Conservation (phyloP, 1,284 basidiomycete species). For the Malassezia sp. region DNA sequence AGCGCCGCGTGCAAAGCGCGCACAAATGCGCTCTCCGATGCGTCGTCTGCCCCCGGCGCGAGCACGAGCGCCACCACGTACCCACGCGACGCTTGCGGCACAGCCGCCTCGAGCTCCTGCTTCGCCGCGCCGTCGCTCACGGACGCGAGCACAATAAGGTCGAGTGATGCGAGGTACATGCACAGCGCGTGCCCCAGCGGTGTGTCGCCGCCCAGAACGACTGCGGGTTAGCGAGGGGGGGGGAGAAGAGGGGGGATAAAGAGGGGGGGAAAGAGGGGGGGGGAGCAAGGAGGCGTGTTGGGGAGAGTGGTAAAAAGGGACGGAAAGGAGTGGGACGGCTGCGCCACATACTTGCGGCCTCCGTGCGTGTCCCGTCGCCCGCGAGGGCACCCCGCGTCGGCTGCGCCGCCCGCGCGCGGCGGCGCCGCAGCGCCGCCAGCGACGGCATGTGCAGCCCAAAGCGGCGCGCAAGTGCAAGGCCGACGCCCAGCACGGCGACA, state of each 20-base stretch:
- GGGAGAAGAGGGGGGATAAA: neutral
- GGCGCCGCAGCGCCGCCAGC: no score
- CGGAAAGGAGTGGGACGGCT: neutral
- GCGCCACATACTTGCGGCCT: no score
- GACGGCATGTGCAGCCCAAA: no score
- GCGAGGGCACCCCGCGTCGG: neutral
- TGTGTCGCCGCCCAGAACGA: conserved; percentile 42
- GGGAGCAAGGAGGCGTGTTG: no score
- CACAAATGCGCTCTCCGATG: conserved; percentile 21
- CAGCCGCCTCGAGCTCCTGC: conserved; percentile 28
- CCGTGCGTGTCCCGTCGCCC: neutral
- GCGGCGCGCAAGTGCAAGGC: conserved; percentile 4
- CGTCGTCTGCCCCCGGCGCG: conserved; percentile 18
- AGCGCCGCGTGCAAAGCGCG: conserved; percentile 29
- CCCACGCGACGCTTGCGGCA: conserved; percentile 33
- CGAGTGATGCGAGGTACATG: conserved; percentile 26
- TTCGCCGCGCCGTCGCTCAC: conserved; percentile 24
- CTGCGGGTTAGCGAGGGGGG: no score
- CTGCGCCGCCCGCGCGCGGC: neutral
- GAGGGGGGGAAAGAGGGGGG: neutral
- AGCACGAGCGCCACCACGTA: conserved; percentile 37
- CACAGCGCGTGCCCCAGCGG: conserved; percentile 33
- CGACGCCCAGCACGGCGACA: neutral
- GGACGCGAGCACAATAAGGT: conserved; percentile 40
- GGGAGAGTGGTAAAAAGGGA: no score